Conservation (phyloP, 2,329 filamentous ascomycete species). For the Aureobasidium subglaciale region DNA sequence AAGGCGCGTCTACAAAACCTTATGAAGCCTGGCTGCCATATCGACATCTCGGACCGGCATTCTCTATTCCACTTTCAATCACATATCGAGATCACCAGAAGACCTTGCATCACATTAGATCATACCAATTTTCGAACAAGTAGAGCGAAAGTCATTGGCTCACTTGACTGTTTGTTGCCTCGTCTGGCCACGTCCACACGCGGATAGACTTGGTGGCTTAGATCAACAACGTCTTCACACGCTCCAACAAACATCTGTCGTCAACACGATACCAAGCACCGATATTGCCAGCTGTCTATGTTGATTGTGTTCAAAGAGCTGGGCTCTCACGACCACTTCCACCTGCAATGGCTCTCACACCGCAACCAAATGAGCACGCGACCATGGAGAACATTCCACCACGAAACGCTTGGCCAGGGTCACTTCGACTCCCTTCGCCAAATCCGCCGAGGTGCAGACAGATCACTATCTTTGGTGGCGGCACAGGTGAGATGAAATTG, state of each 20-base stretch:
- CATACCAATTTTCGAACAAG: too few species aligned
- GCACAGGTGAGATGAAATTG: constrained; percentile 51
- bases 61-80: too few species aligned
- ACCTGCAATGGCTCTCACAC: too few species aligned
- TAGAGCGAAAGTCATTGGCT: too few species aligned
- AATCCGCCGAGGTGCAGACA: constrained; percentile 36
- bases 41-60: too few species aligned
- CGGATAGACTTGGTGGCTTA: neutral
- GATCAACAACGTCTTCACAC: neutral
- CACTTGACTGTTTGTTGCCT: neutral
- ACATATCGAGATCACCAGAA: too few species aligned
- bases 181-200: neutral
- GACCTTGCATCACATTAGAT: too few species aligned
- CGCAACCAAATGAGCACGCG: neutral
- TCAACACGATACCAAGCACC: neutral
- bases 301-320: too few species aligned
- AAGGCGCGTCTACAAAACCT: too few species aligned
- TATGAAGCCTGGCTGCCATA: too few species aligned
- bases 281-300: neutral
- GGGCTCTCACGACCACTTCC: too few species aligned
- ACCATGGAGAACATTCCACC: constrained; percentile 5
- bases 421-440: constrained; percentile 17
- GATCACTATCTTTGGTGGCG: constrained; percentile 83
- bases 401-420: constrained; percentile 13
- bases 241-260: neutral